phyloP scores from a whole-genome alignment of 108 stramenopile species.

The Pseudonitzschia delicatissima region DNA sequence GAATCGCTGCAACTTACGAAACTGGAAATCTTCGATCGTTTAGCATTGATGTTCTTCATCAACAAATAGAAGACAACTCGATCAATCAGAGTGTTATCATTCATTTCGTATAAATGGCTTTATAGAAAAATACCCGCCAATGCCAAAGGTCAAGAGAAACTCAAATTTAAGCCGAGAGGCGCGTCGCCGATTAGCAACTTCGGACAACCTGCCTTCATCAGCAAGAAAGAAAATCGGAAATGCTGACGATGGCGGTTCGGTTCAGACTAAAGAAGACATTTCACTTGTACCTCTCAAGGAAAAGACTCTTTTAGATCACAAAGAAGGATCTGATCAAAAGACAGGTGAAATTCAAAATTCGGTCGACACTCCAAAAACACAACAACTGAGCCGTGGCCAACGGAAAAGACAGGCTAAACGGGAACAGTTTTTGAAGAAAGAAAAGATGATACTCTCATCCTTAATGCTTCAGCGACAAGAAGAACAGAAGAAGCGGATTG shows the following conservation, averaged over 20 bases:
- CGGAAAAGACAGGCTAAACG: slow-evolving; percentile 74
- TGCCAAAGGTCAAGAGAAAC: slow-evolving; percentile 34
- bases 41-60: no score
- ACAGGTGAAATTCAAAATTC: slow-evolving; percentile 4
- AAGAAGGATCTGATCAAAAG: background rate
- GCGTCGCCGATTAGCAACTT: slow-evolving; percentile 18
- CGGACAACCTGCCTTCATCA: slow-evolving; percentile 13
- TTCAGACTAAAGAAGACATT: background rate
- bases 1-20: no score
- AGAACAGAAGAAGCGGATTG: slow-evolving; percentile 74
- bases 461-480: slow-evolving; percentile 55
- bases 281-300: no score
- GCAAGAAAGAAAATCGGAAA: background rate
- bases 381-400: slow-evolving; percentile 73
- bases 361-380: background rate
- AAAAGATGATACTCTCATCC: slow-evolving; percentile 76
- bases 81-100: no score
- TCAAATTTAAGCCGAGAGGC: slow-evolving; percentile 24
- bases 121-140: background rate
- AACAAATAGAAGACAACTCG: no score
- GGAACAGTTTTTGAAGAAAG: slow-evolving; percentile 72
- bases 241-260: background rate
- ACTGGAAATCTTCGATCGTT: no score
- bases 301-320: background rate
- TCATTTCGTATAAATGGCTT: background rate